Evolutionary conservation across 768 basidiomycete species (phyloP).

Genomic region (Trametes villosa): DNA sequence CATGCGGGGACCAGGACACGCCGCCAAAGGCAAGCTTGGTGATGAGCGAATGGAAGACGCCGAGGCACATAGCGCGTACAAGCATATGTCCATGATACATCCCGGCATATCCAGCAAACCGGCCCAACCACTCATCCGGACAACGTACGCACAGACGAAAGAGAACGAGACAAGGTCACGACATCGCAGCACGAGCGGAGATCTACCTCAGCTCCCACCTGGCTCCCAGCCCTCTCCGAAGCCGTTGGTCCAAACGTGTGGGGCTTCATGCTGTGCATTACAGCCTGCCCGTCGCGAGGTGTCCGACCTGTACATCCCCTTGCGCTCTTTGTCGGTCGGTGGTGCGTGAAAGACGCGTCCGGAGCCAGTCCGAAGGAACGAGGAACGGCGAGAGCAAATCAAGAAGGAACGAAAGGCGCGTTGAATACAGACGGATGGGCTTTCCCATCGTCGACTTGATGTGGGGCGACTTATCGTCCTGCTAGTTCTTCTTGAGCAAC

Average conservation of each 20-base stretch:
- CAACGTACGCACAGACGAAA: constrained; percentile 10
- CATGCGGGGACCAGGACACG: constrained; percentile 15
- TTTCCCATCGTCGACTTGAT: constrained; percentile 99
- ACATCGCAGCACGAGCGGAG: constrained; percentile 23
- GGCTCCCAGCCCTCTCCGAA: constrained; percentile 59
- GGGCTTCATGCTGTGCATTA: constrained; percentile 94
- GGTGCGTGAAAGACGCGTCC: background rate
- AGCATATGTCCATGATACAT: constrained; percentile 19
- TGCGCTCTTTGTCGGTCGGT: background rate
- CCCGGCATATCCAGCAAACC: constrained; percentile 6
- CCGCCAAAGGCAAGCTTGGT: constrained; percentile 9
- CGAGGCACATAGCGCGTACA: constrained; percentile 16
- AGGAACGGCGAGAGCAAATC: constrained; percentile 2
- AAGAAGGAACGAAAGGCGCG: constrained; percentile 6
- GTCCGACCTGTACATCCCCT: constrained; percentile 1
- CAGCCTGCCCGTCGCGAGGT: constrained; percentile 35
- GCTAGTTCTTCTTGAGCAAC: constrained; percentile 99
- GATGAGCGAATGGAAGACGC: constrained; percentile 12
- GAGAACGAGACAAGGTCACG: constrained; percentile 21
- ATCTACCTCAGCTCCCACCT: constrained; percentile 88
- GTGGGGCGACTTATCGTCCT: constrained; percentile 98
- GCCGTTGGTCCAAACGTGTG: constrained; percentile 99
- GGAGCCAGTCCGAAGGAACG: constrained; percentile 5
- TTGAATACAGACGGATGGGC: constrained; percentile 90
- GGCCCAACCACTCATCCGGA: constrained; percentile 7